These are phyloP conservation scores for Vanilla planifolia DNA, from an alignment of 106 monocot genomes.

Conservation along the genomic window DNA sequence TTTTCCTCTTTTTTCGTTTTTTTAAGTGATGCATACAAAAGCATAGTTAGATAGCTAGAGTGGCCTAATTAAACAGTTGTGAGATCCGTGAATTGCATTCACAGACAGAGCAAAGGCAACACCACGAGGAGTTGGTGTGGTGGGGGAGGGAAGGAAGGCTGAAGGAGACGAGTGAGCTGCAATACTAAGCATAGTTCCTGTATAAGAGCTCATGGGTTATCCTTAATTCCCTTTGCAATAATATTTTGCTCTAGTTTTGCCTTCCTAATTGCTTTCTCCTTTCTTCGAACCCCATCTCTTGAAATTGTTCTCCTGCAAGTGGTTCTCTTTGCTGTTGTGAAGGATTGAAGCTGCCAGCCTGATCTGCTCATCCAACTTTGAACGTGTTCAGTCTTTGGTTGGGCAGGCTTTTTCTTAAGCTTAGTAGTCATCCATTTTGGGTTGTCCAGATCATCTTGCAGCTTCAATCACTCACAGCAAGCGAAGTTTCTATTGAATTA, in stretches of 20 bases:
- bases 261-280: neutral
- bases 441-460: neutral
- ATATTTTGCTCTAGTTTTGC: neutral
- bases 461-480: conserved; percentile 2
- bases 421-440: neutral
- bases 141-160: neutral
- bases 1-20: neutral
- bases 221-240: too few relatives aligned
- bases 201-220: too few relatives aligned
- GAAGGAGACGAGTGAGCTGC: neutral
- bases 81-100: neutral
- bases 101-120: neutral
- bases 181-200: too few relatives aligned
- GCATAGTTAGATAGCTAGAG: neutral
- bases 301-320: neutral
- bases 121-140: neutral
- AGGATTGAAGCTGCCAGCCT: conserved; percentile 3
- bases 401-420: neutral
- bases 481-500: neutral
- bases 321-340: neutral
- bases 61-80: neutral
- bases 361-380: neutral
- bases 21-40: too few relatives aligned
- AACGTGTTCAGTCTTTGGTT: neutral
- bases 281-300: neutral